Evolutionary conservation across 2,329 filamentous ascomycete species (phyloP).

Genomic region (Venturia effusa): DNA sequence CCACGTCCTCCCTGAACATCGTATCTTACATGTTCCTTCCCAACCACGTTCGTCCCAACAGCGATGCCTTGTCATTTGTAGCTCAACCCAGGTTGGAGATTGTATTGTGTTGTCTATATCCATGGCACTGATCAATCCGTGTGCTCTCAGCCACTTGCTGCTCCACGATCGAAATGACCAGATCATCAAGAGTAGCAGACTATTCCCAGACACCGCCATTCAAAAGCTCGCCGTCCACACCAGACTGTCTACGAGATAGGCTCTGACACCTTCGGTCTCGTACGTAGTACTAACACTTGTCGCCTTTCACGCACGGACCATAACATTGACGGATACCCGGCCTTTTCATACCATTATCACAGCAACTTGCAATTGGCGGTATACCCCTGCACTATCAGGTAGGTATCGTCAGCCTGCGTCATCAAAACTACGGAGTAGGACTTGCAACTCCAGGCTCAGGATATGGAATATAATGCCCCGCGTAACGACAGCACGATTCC

Average conservation of each 20-base stretch:
- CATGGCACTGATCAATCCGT: background rate
- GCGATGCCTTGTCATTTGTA: background rate
- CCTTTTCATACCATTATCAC: no score
- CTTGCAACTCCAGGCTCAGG: no score
- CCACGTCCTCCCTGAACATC: background rate
- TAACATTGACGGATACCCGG: no score
- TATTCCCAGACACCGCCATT: background rate
- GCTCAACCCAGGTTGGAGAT: background rate
- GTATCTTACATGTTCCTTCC: background rate
- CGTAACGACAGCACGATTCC: no score
- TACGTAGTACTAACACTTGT: no score
- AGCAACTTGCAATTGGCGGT: no score
- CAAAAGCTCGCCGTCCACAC: background rate
- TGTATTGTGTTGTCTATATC: background rate
- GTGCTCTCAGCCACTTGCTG: background rate
- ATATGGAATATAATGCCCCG: no score
- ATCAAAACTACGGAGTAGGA: no score
- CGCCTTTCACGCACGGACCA: no score
- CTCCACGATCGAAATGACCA: background rate
- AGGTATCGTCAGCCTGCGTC: no score
- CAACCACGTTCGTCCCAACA: background rate
- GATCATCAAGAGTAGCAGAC: background rate
- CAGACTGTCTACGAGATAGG: background rate
- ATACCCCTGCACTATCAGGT: no score
- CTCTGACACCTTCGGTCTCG: background rate